Percentiles rank a stretch among this genome's conserved stretches.
Conservation (phyloP, 148 eudicot species). For the Rhododendron mucronatum region DNA sequence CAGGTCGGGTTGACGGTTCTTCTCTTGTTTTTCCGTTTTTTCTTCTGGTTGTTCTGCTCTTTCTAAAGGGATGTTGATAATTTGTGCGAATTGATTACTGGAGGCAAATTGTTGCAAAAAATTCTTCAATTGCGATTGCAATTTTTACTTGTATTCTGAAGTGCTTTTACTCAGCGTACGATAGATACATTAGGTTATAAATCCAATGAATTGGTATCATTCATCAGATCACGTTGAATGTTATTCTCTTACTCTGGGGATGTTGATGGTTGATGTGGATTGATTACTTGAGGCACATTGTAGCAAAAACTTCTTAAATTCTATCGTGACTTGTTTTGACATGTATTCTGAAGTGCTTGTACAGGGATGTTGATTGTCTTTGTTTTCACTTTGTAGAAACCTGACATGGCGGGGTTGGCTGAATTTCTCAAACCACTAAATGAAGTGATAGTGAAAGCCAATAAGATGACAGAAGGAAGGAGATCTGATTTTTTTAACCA, state of each 20-base stretch:
- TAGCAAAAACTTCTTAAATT: not conserved
- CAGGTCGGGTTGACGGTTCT: not conserved
- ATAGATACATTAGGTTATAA: not conserved
- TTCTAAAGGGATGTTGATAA: not conserved
- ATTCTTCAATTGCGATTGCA: not conserved
- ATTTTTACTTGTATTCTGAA: not conserved
- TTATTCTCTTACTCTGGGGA: not conserved
- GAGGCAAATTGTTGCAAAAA: not conserved
- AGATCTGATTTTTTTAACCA: conserved; percentile 78
- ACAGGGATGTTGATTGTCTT: not conserved
- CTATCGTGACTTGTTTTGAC: not conserved
- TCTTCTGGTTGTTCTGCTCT: not conserved
- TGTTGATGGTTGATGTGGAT: not conserved
- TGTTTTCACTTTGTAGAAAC: conserved; percentile 56
- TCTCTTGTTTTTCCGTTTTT: not conserved
- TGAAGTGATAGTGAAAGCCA: conserved; percentile 65
- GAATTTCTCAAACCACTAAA: conserved; percentile 86
- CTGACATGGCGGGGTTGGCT: conserved; percentile 66
- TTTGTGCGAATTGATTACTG: not conserved
- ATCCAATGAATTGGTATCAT: not conserved
- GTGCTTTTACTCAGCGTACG: not conserved
- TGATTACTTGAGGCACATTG: not conserved
- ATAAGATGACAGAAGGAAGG: conserved; percentile 66
- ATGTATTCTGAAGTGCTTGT: not conserved
- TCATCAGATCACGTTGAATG: not conserved